phyloP scores from a whole-genome alignment of 2,329 filamentous ascomycete genomes.

The Colletotrichum costaricense region DNA sequence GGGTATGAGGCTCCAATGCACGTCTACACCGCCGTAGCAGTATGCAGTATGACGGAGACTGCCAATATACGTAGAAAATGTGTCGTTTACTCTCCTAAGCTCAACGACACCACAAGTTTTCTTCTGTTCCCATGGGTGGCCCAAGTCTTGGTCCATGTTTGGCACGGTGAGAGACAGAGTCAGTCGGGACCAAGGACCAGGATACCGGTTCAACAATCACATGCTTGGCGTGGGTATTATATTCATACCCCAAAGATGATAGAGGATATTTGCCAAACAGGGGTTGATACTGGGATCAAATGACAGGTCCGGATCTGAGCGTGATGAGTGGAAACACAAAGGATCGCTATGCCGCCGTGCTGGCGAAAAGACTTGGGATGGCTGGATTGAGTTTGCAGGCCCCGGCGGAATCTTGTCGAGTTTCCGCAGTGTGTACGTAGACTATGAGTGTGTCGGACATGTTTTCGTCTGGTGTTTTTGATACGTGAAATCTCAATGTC shows the following conservation, averaged over 20 bases:
- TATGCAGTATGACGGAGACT: background rate
- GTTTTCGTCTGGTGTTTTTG: conserved; percentile 33
- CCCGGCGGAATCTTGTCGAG: background rate
- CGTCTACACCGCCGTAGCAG: conserved; percentile 2
- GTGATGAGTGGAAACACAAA: background rate
- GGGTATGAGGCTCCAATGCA: background rate
- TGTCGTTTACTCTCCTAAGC: background rate
- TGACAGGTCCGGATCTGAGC: conserved; percentile 6
- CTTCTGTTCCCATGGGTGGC: conserved; percentile 3
- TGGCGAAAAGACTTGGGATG: background rate
- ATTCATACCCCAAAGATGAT: background rate
- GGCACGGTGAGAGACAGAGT: background rate
- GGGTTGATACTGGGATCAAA: background rate
- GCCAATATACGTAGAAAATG: background rate
- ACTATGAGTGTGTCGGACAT: background rate
- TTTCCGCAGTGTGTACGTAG: background rate
- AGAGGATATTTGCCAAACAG: background rate
- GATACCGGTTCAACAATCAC: conserved; percentile 8
- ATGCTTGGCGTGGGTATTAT: background rate
- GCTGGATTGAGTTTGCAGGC: conserved; percentile 22
- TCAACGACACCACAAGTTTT: conserved; percentile 3
- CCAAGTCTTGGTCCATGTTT: conserved; percentile 1
- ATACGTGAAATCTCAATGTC: conserved; percentile 20
- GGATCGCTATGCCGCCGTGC: background rate
- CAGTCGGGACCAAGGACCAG: conserved; percentile 2